Conservation (phyloP, 176 grass and related monocot species). For the Raddia guianensis region DNA sequence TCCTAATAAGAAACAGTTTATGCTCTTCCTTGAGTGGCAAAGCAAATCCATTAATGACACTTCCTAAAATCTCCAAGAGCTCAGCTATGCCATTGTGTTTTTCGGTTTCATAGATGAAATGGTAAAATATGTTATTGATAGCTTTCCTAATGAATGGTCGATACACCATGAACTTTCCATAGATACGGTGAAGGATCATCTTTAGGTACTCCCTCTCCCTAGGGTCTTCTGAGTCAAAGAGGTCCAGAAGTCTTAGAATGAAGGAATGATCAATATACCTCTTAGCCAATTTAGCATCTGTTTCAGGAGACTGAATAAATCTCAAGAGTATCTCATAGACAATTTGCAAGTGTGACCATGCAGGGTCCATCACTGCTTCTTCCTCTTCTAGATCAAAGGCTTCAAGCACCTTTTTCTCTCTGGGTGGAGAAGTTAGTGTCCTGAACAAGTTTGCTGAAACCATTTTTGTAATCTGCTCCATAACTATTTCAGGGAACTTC, state of each 20-base stretch:
- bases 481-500: constrained; percentile 40
- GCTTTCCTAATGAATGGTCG: constrained; percentile 55
- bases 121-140: constrained; percentile 58
- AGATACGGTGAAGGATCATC: constrained; percentile 51
- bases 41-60: constrained; percentile 64
- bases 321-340: constrained; percentile 57
- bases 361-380: constrained; percentile 50
- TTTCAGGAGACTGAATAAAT: constrained; percentile 50
- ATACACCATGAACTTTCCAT: constrained; percentile 70
- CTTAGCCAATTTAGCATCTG: constrained; percentile 58
- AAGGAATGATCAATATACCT: constrained; percentile 55
- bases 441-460: constrained; percentile 59
- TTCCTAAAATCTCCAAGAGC: constrained; percentile 61
- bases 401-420: constrained; percentile 33
- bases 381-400: constrained; percentile 51
- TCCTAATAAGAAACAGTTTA: constrained; percentile 58
- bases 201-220: constrained; percentile 60
- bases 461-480: constrained; percentile 44
- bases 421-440: constrained; percentile 35
- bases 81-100: constrained; percentile 63
- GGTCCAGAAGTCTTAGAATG: constrained; percentile 49
- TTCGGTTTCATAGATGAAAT: constrained; percentile 60
- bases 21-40: constrained; percentile 72
- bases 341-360: constrained; percentile 54
- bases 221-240: constrained; percentile 62